Percentiles rank a stretch among this genome's conserved stretches.
phyloP scores from a whole-genome alignment of 108 stramenopile genomes.

The Cyclostephanos invisitatus region DNA sequence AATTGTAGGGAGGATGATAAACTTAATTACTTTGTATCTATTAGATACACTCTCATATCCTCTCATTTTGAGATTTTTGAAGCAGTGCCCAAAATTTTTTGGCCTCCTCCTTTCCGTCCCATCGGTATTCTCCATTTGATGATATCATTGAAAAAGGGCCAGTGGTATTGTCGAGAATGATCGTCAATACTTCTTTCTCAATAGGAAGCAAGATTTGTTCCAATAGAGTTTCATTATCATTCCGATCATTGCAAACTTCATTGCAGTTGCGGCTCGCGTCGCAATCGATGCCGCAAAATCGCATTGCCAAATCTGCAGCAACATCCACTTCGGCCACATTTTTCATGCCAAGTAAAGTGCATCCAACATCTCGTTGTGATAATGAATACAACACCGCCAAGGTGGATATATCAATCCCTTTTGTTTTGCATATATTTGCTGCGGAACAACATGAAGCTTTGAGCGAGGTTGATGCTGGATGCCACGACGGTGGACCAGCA shows the following conservation, averaged over 20 bases:
- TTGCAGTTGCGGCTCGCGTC: conserved; percentile 13
- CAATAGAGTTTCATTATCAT: conserved; percentile 26
- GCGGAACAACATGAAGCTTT: conserved; percentile 71
- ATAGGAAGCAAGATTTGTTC: conserved; percentile 28
- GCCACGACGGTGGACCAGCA: conserved; percentile 68
- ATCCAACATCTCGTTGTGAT: conserved; percentile 59
- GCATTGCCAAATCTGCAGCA: conserved; percentile 53
- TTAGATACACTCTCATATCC: too few relatives aligned
- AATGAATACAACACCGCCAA: conserved; percentile 71
- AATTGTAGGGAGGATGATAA: too few relatives aligned
- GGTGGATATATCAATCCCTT: conserved; percentile 57
- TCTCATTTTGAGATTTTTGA: neutral
- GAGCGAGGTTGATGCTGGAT: conserved; percentile 71
- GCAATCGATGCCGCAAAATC: conserved; percentile 51
- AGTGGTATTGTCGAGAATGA: conserved; percentile 43
- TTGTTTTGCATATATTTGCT: conserved; percentile 42
- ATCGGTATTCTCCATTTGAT: conserved; percentile 50
- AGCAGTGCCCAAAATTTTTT: conserved; percentile 55
- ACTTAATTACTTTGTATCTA: neutral
- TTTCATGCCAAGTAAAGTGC: conserved; percentile 84
- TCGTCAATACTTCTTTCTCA: conserved; percentile 43
- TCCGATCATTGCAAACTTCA: conserved; percentile 11
- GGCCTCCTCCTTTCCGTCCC: conserved; percentile 72
- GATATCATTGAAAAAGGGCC: conserved; percentile 76
- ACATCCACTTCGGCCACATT: conserved; percentile 59